phyloP scores from a whole-genome alignment of 257 asterid genomes.

The Cinchona pubescens region DNA sequence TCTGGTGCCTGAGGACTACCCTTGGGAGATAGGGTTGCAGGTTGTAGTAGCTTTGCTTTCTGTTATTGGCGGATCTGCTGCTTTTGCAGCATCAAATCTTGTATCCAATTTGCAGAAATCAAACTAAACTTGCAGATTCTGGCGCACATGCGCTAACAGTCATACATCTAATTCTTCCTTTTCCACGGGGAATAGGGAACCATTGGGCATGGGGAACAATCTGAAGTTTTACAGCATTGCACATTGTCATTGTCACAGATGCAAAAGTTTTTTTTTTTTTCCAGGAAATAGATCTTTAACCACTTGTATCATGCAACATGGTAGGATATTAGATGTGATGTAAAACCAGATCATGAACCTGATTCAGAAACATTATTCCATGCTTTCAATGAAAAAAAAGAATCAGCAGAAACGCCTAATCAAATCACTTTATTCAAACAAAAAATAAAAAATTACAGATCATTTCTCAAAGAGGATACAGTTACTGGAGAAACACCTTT shows the following conservation, averaged over 20 bases:
- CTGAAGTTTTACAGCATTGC: neutral
- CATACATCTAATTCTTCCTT: neutral
- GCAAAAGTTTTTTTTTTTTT: neutral
- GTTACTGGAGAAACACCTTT: neutral
- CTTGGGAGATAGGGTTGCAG: slow-evolving; percentile 81
- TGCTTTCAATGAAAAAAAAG: neutral
- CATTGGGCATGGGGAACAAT: neutral
- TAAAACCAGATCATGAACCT: neutral
- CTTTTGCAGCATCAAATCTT: slow-evolving; percentile 86
- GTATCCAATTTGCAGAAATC: slow-evolving; percentile 78
- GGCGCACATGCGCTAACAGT: too few relatives aligned
- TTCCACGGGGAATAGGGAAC: neutral
- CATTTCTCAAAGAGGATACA: slow-evolving; percentile 12
- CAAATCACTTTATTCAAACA: neutral
- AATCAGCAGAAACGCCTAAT: neutral
- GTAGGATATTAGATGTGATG: neutral
- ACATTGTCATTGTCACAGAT: neutral
- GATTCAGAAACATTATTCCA: neutral
- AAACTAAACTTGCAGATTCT: too few relatives aligned
- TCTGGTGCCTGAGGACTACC: slow-evolving; percentile 75
- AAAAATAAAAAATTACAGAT: neutral
- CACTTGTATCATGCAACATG: too few relatives aligned
- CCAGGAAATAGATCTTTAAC: neutral
- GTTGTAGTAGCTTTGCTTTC: slow-evolving; percentile 50
- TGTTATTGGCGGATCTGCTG: slow-evolving; percentile 76